Conservation (phyloP, 768 basidiomycete genomes). For the Dacryopinax primogenitus region DNA sequence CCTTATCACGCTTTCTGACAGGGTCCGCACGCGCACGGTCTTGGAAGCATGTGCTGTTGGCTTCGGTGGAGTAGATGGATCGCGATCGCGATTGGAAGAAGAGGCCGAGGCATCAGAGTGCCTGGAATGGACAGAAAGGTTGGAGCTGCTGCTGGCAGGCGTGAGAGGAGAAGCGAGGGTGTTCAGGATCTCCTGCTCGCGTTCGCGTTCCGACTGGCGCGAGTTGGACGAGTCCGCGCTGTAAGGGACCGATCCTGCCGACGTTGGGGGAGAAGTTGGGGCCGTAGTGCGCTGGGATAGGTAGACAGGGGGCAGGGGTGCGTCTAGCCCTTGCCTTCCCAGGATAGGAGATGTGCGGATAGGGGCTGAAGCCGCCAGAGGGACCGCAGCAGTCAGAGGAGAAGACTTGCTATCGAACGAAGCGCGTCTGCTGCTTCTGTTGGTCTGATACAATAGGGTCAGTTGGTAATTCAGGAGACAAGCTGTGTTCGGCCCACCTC, state of each 20-base stretch:
- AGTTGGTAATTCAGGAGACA: not conserved
- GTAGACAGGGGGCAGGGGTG: not conserved
- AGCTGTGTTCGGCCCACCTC: not conserved
- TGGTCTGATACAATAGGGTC: not conserved
- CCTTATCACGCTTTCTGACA: conserved; percentile 2
- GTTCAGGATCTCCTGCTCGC: not conserved
- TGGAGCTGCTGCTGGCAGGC: not conserved
- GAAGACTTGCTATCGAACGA: no score
- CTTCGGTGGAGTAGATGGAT: not conserved
- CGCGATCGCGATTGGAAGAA: not conserved
- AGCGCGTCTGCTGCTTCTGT: no score
- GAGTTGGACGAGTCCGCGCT: not conserved
- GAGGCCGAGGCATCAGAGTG: not conserved
- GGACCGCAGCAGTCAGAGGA: no score
- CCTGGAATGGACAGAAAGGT: not conserved
- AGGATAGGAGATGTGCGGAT: no score
- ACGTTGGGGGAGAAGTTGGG: not conserved
- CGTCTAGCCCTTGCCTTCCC: not conserved
- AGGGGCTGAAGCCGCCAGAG: no score
- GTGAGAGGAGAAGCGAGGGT: not conserved
- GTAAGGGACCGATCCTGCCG: not conserved
- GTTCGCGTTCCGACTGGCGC: not conserved
- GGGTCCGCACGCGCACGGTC: not conserved
- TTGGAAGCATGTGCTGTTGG: not conserved
- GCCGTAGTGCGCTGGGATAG: no score